Percentiles rank a stretch among this genome's conserved stretches.
phyloP scores from a whole-genome alignment of 352 stramenopile species.

The Phytophthora tubulina region DNA sequence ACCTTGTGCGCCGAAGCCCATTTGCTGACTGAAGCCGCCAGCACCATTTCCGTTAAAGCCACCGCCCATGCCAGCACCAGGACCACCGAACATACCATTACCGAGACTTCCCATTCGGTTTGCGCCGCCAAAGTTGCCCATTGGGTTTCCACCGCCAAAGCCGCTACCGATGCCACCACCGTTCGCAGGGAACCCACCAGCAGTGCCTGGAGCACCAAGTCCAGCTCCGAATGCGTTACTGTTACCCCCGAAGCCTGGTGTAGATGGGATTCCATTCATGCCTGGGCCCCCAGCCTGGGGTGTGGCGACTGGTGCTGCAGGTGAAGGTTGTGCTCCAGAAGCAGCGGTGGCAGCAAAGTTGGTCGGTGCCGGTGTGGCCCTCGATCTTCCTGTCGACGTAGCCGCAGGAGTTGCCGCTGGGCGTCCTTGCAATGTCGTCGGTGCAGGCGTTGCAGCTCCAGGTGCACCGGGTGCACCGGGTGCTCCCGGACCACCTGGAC shows the following conservation, averaged over 20 bases:
- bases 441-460: slow-evolving; percentile 26
- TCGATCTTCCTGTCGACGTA: slow-evolving; percentile 12
- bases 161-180: neutral
- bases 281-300: neutral
- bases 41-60: slow-evolving; percentile 6
- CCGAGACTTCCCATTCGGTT: neutral
- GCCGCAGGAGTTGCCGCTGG: slow-evolving; percentile 28
- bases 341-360: neutral
- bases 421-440: slow-evolving; percentile 19
- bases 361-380: slow-evolving; percentile 32
- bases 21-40: slow-evolving; percentile 20
- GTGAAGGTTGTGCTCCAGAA: slow-evolving; percentile 18
- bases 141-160: slow-evolving; percentile 2
- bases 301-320: neutral
- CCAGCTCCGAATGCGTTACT: slow-evolving; percentile 14
- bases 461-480: neutral
- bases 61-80: neutral
- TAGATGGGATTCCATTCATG: neutral
- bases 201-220: neutral
- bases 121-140: neutral
- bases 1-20: slow-evolving; percentile 18
- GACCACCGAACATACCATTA: no score
- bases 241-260: slow-evolving; percentile 6
- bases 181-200: neutral
- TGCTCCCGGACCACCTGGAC: neutral